phyloP scores from a whole-genome alignment of 2,329 filamentous ascomycete species.

The Colletotrichum musicola region DNA sequence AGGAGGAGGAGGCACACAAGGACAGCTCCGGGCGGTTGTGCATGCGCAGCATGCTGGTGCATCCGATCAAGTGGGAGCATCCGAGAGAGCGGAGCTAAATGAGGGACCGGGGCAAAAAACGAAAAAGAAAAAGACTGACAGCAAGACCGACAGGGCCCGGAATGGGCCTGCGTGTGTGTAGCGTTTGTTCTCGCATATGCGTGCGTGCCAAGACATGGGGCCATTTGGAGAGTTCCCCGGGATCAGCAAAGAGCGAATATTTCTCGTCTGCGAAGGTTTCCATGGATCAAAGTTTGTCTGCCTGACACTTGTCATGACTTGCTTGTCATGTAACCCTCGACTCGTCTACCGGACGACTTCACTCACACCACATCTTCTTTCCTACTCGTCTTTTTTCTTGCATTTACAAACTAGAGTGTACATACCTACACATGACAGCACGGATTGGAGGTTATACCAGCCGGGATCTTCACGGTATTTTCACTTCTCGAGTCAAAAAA shows the following conservation, averaged over 20 bases:
- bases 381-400: not conserved
- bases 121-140: too few relatives aligned
- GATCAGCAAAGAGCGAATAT: not conserved
- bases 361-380: not conserved
- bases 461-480: conserved; percentile 19
- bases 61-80: conserved; percentile 81
- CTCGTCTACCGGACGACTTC: too few relatives aligned
- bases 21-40: conserved; percentile 76
- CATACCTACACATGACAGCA: conserved; percentile 33
- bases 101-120: conserved; percentile 49
- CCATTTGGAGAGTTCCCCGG: not conserved
- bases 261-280: conserved; percentile 20
- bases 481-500: not conserved
- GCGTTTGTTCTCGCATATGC: not conserved
- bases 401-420: conserved; percentile 35
- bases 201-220: not conserved
- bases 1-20: conserved; percentile 60
- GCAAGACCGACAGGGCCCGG: too few relatives aligned
- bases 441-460: conserved; percentile 36
- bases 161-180: not conserved
- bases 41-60: conserved; percentile 81
- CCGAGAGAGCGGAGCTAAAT: conserved; percentile 57
- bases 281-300: not conserved
- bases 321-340: too few relatives aligned
- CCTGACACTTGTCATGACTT: not conserved